Evolutionary conservation across 805 yeast genomes (phyloP).

Genomic region (Alloascoidea hylecoeti): DNA sequence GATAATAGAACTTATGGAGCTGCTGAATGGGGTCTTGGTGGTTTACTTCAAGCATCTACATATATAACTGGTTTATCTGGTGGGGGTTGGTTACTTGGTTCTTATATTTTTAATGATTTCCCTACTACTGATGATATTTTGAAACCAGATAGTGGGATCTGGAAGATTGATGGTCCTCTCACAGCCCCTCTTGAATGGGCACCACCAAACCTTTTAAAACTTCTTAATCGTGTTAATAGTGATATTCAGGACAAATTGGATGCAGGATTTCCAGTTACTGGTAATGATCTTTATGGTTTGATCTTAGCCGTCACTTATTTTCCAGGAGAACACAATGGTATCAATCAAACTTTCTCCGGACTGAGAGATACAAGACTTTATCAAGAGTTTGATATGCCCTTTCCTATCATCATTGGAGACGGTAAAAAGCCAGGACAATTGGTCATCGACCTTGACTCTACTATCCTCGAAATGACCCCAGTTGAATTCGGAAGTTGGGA

Average conservation of each 20-base stretch:
- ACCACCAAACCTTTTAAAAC: no score
- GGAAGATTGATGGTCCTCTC: no score
- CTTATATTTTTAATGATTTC: conserved; percentile 25
- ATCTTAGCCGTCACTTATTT: conserved; percentile 54
- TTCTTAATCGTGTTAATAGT: no score
- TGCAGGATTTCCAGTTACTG: conserved; percentile 50
- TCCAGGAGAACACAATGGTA: conserved; percentile 36
- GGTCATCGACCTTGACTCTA: conserved; percentile 34
- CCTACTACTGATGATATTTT: conserved; percentile 16
- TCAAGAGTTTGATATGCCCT: conserved; percentile 46
- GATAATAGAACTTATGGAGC: conserved; percentile 29
- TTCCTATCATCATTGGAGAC: conserved; percentile 29
- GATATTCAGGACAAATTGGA: conserved; percentile 24
- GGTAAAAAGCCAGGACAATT: conserved; percentile 28
- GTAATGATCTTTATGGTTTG: conserved; percentile 71
- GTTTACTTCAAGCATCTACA: conserved; percentile 35
- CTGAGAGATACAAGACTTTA: conserved; percentile 45
- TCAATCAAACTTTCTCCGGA: conserved; percentile 37
- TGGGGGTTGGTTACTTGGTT: conserved; percentile 57
- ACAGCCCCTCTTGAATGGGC: no score
- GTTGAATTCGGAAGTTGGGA: conserved; percentile 73
- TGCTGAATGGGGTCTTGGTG: conserved; percentile 24
- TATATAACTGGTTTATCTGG: conserved; percentile 60
- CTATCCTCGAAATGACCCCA: conserved; percentile 30
- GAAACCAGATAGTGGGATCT: conserved; percentile 16